Evolutionary conservation across 2,329 filamentous ascomycete species (phyloP).

Genomic region (Beauveria medogensis): DNA sequence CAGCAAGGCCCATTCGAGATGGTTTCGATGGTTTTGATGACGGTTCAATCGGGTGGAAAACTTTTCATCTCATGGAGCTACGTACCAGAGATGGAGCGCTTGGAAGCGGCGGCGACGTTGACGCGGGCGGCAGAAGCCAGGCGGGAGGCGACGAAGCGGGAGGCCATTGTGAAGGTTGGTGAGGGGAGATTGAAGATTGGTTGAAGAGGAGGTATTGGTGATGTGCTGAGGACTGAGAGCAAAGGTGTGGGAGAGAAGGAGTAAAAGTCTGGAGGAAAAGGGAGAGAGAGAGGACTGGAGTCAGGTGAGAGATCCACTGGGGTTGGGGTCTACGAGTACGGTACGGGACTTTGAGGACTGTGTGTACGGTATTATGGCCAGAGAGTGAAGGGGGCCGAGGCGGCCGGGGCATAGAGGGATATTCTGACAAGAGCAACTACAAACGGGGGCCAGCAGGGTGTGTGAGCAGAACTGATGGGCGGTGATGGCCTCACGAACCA

Average conservation of each 20-base stretch:
- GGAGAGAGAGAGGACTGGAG: constrained; percentile 20
- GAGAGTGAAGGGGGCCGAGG: constrained; percentile 3
- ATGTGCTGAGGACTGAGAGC: constrained; percentile 16
- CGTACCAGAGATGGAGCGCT: constrained; percentile 71
- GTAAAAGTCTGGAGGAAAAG: constrained; percentile 22
- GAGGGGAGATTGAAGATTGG: constrained; percentile 34
- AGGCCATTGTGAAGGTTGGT: constrained; percentile 65
- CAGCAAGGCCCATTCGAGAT: constrained; percentile 5
- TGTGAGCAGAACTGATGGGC: constrained; percentile 7
- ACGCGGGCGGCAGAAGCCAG: constrained; percentile 68
- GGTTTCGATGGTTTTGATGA: constrained; percentile 1
- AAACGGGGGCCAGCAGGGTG: constrained; percentile 10
- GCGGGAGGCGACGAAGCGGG: constrained; percentile 69
- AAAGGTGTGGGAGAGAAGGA: constrained; percentile 20
- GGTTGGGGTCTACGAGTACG: constrained; percentile 10
- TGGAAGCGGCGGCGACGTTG: constrained; percentile 66
- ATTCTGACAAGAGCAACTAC: constrained; percentile 6
- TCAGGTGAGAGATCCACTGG: constrained; percentile 15
- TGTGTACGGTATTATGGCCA: constrained; percentile 5
- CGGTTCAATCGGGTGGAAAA: constrained; percentile 15
- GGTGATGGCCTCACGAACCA: constrained; percentile 12
- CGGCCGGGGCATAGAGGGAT: constrained; percentile 11
- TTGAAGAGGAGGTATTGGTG: constrained; percentile 17
- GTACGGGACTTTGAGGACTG: constrained; percentile 1
- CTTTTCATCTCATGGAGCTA: constrained; percentile 21